Evolutionary conservation across 2,329 filamentous ascomycete species (phyloP), one percentile per base, ranked within the genome.

Genomic region (Calycina marina): DNA sequence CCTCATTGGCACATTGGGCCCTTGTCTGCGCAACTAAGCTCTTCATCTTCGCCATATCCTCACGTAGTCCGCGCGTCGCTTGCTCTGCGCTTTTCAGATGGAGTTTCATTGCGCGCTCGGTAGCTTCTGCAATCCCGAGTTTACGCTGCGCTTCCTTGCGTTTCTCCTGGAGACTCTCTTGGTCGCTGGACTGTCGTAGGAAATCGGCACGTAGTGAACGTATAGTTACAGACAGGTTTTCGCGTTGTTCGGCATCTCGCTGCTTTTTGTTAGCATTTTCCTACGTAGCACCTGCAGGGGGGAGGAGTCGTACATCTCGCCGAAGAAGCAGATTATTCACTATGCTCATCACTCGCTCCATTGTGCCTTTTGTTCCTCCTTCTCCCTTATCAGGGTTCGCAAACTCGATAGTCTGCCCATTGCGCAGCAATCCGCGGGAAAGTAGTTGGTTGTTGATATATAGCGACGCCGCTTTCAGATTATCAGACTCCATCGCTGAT

Each of bases 271-370:
- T 20, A 18, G 22, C 11, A 14, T 8, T 11, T 15, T 12, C 6
- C 16, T 11, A 13, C 18, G 14, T 8, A 6, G 18, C n/a, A 31
- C n/a, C n/a, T n/a, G 35, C 14, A 17, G 14, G 20, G 25, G 9
- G 18, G 27, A 30, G 20, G 18, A 29, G 34, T 63, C 74, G 47
- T 62, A 93, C 84, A 55, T 98, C 90, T 62, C 86, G 73, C 44
- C 86, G 72, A 38, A 94, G 56, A 37, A 98, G 83, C 45, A 98
- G 59, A 52, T 98, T 90, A 56, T 98, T 93, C 30, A 98, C 74
- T 14, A 98, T 68, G 51, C 88, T 81, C 59, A 98, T 93, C 46
- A 96, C 77, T 43, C 75, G 72, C 13, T 80, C 78, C 75, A 90
- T 88, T 12, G 80, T 81, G 31, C 68, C 70, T 49, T 69, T 67